Percentiles rank a stretch among this genome's conserved stretches.
These are phyloP conservation scores for Kodamaea ohmeri DNA, from an alignment of 1,139 yeast genomes.

Conservation along the genomic window DNA sequence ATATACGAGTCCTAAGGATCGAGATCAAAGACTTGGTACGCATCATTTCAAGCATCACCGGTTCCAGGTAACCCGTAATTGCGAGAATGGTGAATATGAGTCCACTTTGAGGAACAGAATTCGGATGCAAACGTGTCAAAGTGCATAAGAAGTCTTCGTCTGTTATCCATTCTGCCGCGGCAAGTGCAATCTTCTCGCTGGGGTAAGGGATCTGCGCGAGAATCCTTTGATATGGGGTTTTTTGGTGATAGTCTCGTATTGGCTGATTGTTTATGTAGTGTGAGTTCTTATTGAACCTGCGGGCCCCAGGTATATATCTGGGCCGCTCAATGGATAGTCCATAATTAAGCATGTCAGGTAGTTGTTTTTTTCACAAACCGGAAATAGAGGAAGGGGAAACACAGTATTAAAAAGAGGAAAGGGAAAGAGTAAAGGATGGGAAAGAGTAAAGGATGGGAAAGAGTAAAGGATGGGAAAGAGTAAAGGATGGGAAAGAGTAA, in stretches of 20 bases:
- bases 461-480: too few species aligned
- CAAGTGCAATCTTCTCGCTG: neutral
- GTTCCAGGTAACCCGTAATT: slow-evolving; percentile 6
- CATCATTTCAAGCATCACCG: neutral
- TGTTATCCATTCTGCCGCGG: neutral
- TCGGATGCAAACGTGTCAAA: neutral
- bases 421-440: too few species aligned
- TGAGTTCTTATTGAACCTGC: neutral
- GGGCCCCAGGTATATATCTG: too few species aligned
- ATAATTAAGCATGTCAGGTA: neutral
- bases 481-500: too few species aligned
- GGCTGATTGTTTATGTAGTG: neutral
- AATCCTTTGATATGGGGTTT: neutral
- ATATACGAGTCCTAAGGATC: slow-evolving; percentile 3
- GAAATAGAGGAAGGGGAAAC: too few species aligned
- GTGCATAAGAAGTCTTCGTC: neutral
- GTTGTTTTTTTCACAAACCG: too few species aligned
- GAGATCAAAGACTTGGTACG: slow-evolving; percentile 6
- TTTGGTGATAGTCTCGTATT: too few species aligned
- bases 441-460: too few species aligned
- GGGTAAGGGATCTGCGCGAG: neutral
- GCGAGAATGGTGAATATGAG: neutral
- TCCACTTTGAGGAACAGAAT: neutral
- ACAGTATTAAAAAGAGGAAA: too few species aligned
- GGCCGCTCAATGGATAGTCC: neutral